Evolutionary conservation across 2,329 filamentous ascomycete species (phyloP).

Genomic region (Delphinella strobiligena): DNA sequence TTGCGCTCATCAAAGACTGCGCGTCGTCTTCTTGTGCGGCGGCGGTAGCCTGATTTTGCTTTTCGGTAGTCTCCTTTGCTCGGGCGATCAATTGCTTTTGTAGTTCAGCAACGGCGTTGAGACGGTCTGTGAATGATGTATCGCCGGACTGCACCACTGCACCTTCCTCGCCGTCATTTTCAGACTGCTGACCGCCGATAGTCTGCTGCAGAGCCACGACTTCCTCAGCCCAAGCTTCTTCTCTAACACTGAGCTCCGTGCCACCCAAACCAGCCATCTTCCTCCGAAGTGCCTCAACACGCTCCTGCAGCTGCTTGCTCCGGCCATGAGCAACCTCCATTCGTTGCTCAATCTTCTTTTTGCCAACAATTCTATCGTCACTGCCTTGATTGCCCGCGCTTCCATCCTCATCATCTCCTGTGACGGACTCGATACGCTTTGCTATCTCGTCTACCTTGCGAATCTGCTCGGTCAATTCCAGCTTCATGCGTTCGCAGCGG

Average conservation of each 20-base stretch:
- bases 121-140: slow-evolving; percentile 11
- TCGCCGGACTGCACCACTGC: neutral
- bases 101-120: slow-evolving; percentile 16
- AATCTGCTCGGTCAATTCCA: slow-evolving; percentile 57
- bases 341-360: slow-evolving; percentile 45
- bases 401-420: slow-evolving; percentile 43
- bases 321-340: slow-evolving; percentile 42
- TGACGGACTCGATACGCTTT: slow-evolving; percentile 53
- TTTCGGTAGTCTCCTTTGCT: slow-evolving; percentile 18
- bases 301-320: slow-evolving; percentile 44
- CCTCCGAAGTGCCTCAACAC: slow-evolving; percentile 48
- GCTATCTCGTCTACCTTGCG: slow-evolving; percentile 53
- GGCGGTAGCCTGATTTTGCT: slow-evolving; percentile 1
- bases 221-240: slow-evolving; percentile 48
- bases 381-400: neutral
- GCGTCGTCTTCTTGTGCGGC: slow-evolving; percentile 18
- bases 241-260: slow-evolving; percentile 48
- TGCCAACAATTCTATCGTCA: slow-evolving; percentile 18
- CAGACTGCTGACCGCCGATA: no score
- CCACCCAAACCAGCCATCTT: slow-evolving; percentile 37
- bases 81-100: slow-evolving; percentile 17
- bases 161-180: slow-evolving; percentile 2
- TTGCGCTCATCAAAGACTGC: no score
- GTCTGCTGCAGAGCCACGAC: slow-evolving; percentile 32
- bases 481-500: slow-evolving; percentile 54